phyloP scores from a whole-genome alignment of 176 grass and related monocot species.

The Phoenix dactylifera region DNA sequence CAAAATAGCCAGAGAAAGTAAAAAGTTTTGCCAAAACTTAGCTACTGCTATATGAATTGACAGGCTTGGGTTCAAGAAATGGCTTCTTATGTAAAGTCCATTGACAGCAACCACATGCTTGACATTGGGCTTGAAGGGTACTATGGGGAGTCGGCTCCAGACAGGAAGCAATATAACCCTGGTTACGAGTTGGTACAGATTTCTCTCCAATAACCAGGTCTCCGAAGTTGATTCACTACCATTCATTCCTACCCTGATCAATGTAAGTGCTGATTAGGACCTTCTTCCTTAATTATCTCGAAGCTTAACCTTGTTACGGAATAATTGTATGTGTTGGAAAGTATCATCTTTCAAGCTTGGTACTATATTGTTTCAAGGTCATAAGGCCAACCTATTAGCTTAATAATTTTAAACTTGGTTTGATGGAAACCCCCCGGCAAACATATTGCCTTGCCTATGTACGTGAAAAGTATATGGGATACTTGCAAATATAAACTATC shows the following conservation, averaged over 20 bases:
- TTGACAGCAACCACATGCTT: conserved; percentile 70
- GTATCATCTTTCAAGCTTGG: no score
- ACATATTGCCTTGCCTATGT: no score
- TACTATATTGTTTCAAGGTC: no score
- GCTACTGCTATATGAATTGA: no score
- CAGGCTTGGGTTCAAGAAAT: conserved; percentile 59
- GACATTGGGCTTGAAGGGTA: conserved; percentile 75
- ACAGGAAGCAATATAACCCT: conserved; percentile 42
- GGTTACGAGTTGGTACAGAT: conserved; percentile 69
- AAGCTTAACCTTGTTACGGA: background rate
- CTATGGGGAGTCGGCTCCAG: conserved; percentile 48
- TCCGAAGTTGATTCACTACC: conserved; percentile 54
- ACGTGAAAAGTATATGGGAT: no score
- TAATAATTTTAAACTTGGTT: no score
- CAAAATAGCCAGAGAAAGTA: no score
- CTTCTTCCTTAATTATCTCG: background rate
- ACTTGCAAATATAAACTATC: no score
- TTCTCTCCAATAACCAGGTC: conserved; percentile 62
- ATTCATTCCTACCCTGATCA: conserved; percentile 76
- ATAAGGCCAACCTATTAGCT: no score
- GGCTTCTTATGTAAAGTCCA: conserved; percentile 58
- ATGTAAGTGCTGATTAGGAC: conserved; percentile 20
- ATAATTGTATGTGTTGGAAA: no score
- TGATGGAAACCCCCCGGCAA: no score
- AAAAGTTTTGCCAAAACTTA: no score